phyloP scores from a whole-genome alignment of 257 asterid species.

The Plectranthus barbatus region DNA sequence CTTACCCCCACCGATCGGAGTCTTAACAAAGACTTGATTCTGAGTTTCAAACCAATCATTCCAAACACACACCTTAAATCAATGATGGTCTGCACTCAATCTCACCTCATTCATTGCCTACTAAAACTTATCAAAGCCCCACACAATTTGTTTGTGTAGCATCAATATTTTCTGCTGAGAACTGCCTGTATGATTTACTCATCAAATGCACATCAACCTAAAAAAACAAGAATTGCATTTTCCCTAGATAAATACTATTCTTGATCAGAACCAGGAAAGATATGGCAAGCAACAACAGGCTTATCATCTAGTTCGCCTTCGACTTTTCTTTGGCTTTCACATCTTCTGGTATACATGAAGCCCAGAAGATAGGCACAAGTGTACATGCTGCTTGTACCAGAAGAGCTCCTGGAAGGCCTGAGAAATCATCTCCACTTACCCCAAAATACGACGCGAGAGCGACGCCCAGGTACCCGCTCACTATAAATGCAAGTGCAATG shows the following conservation, averaged over 20 bases:
- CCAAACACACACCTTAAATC: no score
- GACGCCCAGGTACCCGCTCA: slow-evolving; percentile 87
- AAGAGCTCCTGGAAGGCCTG: slow-evolving; percentile 52
- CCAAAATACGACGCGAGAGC: slow-evolving; percentile 53
- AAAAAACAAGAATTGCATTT: background rate
- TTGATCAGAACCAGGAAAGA: background rate
- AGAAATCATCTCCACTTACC: slow-evolving; percentile 63
- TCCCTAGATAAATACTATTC: background rate
- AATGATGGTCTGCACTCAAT: background rate
- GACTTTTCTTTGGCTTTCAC: slow-evolving; percentile 27
- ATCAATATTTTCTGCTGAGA: background rate
- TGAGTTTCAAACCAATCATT: no score
- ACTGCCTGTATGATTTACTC: background rate
- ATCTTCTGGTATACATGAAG: slow-evolving; percentile 54
- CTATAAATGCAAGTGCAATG: slow-evolving; percentile 59
- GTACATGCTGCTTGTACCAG: slow-evolving; percentile 74
- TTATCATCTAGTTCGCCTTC: slow-evolving; percentile 37
- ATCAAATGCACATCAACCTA: background rate
- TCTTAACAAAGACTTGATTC: no score
- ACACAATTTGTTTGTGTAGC: background rate
- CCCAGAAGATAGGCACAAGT: slow-evolving; percentile 58
- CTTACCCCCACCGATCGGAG: background rate
- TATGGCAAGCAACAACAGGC: background rate
- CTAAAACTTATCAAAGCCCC: background rate
- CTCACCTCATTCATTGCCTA: background rate